These are phyloP conservation scores for Plasmodium fragile DNA, from an alignment of 169 alveolate genomes.

Conservation along the genomic window DNA sequence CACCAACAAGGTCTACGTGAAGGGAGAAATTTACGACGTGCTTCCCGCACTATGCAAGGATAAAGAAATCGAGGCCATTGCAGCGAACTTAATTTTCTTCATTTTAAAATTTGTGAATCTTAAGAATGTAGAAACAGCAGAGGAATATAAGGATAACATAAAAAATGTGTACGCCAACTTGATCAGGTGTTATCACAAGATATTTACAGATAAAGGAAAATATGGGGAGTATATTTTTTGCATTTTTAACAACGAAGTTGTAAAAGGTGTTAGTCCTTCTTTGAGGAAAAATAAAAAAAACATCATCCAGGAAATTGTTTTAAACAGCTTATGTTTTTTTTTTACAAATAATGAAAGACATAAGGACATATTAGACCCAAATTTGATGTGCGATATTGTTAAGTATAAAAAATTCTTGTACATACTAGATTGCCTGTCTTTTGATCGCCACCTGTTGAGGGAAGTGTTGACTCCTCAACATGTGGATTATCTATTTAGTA, in stretches of 20 bases:
- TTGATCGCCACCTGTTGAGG: constrained; percentile 25
- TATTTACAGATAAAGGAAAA: constrained; percentile 10
- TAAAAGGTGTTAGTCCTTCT: constrained; percentile 55
- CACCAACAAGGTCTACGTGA: constrained; percentile 42
- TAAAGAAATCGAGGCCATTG: constrained; percentile 17
- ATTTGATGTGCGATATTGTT: constrained; percentile 54
- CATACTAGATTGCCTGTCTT: constrained; percentile 13
- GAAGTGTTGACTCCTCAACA: constrained; percentile 1
- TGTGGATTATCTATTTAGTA: constrained; percentile 42
- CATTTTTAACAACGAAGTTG: constrained; percentile 41
- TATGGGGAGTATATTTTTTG: constrained; percentile 45
- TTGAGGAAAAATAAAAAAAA: constrained; percentile 53
- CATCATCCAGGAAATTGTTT: constrained; percentile 43
- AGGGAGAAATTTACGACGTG: constrained; percentile 29
- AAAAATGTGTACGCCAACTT: constrained; percentile 26
- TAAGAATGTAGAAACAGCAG: constrained; percentile 30
- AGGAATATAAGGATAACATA: constrained; percentile 50
- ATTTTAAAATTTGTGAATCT: constrained; percentile 23
- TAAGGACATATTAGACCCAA: constrained; percentile 32
- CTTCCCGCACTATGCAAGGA: constrained; percentile 22
- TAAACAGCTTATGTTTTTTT: constrained; percentile 65
- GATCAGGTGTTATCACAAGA: constrained; percentile 35
- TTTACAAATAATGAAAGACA: constrained; percentile 33
- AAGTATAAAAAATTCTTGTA: constrained; percentile 39
- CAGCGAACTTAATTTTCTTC: constrained; percentile 41